Percentiles rank a stretch among this genome's conserved stretches.
These are phyloP conservation scores for Fusarium napiforme DNA, from an alignment of 2,329 filamentous ascomycete genomes.

Conservation along the genomic window DNA sequence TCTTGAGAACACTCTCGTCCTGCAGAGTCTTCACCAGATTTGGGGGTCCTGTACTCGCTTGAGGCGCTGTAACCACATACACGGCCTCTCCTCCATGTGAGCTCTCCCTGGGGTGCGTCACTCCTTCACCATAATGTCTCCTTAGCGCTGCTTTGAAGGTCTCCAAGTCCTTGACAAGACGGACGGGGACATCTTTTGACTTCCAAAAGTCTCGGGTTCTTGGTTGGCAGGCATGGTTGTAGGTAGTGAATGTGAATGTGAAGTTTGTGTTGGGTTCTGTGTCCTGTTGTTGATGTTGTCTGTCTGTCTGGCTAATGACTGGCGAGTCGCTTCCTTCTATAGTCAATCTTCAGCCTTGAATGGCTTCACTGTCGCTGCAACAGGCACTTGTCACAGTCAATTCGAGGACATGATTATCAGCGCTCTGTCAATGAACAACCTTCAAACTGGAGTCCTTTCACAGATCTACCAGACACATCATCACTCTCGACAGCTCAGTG, in stretches of 20 bases:
- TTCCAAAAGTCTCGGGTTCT: neutral
- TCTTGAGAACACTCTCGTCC: neutral
- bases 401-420: too few species aligned
- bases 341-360: neutral
- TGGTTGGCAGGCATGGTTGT: neutral
- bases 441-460: neutral
- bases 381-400: neutral
- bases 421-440: neutral
- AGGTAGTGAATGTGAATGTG: neutral
- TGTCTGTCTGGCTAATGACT: neutral
- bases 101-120: neutral
- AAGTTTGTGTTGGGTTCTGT: too few species aligned
- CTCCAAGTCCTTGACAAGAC: neutral
- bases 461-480: too few species aligned
- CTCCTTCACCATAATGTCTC: neutral
- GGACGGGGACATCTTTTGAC: neutral
- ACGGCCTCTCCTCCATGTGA: neutral
- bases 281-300: accelerated
- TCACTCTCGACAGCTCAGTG: accelerated
- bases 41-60: accelerated
- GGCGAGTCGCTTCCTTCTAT: neutral
- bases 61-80: neutral
- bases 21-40: neutral
- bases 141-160: neutral
- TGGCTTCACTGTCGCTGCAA: neutral